Evolutionary conservation across 2,329 filamentous ascomycete genomes (phyloP).

Genomic region (Aspergillus sp.): DNA sequence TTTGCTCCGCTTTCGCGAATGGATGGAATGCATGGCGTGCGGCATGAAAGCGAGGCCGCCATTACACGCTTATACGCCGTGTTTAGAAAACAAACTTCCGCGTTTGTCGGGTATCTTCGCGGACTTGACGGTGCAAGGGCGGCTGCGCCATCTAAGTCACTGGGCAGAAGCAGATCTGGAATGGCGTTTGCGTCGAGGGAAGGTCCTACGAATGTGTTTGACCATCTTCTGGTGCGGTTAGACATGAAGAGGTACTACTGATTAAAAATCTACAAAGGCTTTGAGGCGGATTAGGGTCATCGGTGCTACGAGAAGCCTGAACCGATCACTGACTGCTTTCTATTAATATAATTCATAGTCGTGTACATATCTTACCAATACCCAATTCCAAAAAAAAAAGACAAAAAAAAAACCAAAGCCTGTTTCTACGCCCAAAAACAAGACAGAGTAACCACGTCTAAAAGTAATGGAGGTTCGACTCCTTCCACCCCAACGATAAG

Average conservation of each 20-base stretch:
- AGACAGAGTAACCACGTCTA: slow-evolving; percentile 37
- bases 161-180: slow-evolving; percentile 22
- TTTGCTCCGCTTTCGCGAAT: slow-evolving; percentile 56
- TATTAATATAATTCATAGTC: slow-evolving; percentile 4
- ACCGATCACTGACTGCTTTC: not conserved
- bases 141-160: slow-evolving; percentile 40
- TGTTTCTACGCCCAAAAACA: not conserved
- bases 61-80: slow-evolving; percentile 58
- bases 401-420: not conserved
- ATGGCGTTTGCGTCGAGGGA: slow-evolving; percentile 30
- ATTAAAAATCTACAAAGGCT: not conserved
- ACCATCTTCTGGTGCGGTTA: slow-evolving; percentile 66
- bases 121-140: slow-evolving; percentile 63
- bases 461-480: slow-evolving; percentile 75
- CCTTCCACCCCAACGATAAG: slow-evolving; percentile 66
- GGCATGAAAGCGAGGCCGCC: slow-evolving; percentile 40
- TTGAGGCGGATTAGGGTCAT: not conserved
- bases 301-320: not conserved
- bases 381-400: not conserved
- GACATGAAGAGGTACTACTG: slow-evolving; percentile 71
- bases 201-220: slow-evolving; percentile 60
- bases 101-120: slow-evolving; percentile 72
- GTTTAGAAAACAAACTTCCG: slow-evolving; percentile 70
- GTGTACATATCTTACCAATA: slow-evolving; percentile 5
- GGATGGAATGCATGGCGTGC: slow-evolving; percentile 41